A percentile compares a stretch with the other conserved stretches of the same genome.
Evolutionary conservation across 2,329 filamentous ascomycete species (phyloP).

Genomic region (Botryotinia calthae): DNA sequence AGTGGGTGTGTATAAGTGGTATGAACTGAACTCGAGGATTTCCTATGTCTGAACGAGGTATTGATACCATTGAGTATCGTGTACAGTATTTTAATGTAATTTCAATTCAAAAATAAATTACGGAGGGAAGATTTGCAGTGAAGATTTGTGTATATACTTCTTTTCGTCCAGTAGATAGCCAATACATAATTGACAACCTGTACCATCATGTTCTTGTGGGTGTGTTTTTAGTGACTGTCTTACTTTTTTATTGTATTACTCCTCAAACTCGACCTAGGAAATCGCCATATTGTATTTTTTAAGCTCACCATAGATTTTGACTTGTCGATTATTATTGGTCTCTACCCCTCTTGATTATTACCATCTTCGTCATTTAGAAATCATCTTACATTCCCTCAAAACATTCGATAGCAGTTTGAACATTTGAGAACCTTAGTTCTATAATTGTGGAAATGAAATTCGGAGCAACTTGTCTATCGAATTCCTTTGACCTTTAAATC

Average conservation of each 20-base stretch:
- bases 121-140: not conserved
- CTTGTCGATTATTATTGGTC: too few species aligned
- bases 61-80: not conserved
- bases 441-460: too few species aligned
- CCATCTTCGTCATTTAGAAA: too few species aligned
- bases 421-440: too few species aligned
- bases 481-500: too few species aligned
- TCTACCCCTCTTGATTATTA: too few species aligned
- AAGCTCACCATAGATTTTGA: too few species aligned
- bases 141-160: not conserved
- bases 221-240: not conserved
- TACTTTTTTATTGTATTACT: not conserved
- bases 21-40: not conserved
- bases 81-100: conserved; percentile 10
- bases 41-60: conserved; percentile 9
- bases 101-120: not conserved
- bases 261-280: too few species aligned
- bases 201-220: not conserved
- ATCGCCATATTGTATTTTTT: too few species aligned
- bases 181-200: not conserved
- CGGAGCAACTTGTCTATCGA: too few species aligned
- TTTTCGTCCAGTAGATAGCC: not conserved
- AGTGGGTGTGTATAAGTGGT: not conserved
- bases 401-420: too few species aligned
- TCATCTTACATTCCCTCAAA: too few species aligned